These are phyloP conservation scores for Aphanomyces euteiches DNA, from an alignment of 352 stramenopile genomes.

Conservation along the genomic window DNA sequence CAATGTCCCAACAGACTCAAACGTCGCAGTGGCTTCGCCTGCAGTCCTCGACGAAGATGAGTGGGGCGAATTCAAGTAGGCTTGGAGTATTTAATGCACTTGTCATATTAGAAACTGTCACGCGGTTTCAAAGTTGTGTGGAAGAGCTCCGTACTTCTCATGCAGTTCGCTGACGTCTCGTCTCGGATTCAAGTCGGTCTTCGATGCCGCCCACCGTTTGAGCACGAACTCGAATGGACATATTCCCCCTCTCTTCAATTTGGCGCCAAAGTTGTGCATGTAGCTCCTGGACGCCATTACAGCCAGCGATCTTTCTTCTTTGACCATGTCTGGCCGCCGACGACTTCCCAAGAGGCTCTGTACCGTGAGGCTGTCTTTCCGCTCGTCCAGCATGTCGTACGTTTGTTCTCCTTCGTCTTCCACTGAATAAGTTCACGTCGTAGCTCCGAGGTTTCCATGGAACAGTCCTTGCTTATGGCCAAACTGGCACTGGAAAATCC, in stretches of 20 bases:
- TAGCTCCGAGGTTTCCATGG: conserved; percentile 39
- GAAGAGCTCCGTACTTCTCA: not conserved
- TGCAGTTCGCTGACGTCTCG: not conserved
- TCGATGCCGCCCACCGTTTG: conserved; percentile 22
- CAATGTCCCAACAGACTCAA: conserved; percentile 10
- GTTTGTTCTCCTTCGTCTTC: not conserved
- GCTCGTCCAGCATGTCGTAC: conserved; percentile 47
- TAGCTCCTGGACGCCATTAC: conserved; percentile 22
- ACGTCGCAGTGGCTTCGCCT: conserved; percentile 30
- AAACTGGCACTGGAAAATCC: conserved; percentile 72
- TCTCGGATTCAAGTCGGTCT: conserved; percentile 24
- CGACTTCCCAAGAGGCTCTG: conserved; percentile 47
- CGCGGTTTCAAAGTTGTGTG: conserved; percentile 6
- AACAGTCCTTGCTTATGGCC: conserved; percentile 62
- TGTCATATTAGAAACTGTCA: not conserved
- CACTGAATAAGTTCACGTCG: not conserved
- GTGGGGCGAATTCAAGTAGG: conserved; percentile 81
- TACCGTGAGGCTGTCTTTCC: conserved; percentile 44
- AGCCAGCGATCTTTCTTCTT: conserved; percentile 55
- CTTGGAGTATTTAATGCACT: conserved; percentile 35
- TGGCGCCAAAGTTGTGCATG: not conserved
- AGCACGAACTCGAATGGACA: conserved; percentile 14
- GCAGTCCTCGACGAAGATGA: conserved; percentile 57
- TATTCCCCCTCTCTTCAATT: conserved; percentile 2
- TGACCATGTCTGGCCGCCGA: conserved; percentile 56